Evolutionary conservation across 2,329 filamentous ascomycete genomes (phyloP), one percentile per base, ranked within the genome.

Genomic region (Trichoderma cornu-damae): DNA sequence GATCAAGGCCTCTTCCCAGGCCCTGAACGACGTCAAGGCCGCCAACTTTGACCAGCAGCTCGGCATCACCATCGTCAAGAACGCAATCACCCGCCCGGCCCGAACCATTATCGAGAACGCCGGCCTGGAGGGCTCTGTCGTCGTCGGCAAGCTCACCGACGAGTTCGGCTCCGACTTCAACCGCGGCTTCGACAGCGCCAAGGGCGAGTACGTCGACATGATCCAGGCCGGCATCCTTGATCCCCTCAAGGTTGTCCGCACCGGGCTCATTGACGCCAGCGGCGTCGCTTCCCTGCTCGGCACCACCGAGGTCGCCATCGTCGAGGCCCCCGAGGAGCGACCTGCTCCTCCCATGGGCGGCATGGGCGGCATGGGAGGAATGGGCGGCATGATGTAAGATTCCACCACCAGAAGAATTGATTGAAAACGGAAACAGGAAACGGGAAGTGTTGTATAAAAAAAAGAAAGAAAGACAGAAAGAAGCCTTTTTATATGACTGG

Each of bases 31-130:
- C 64, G 77, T 97, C 73, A 95, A 96, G 85, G 75, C 89, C 54
- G 79, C 81, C 79, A 99, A 99, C 87, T 99, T 97, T 72, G 94
- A 99, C 79, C 94, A 99, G 82, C 91, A 96, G 79, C 91, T 99
- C 64, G 94, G 94, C 83, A 88, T 99, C 66, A 90, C 83, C 77
- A 99, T 99, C 70, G 84, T 99, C 78, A 96, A 96, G 88, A 96
- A 87, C 73, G 94, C 94, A 73, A 99, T 99, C 75, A 96, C 92
- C 70, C 89, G 89, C 68, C 94, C 94, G 48, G 94, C 94, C 62
- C 86, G 91, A 68, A 95, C 86, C 62, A 99, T 99, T 64, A 90
- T 99, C 61, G 94, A 99, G 84, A 99, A 99, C 75, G 93, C 94
- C 63, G 94, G 94, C 63, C 83, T 92, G 20, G 94, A 99, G 80